These are phyloP conservation scores for Aspergillus udagawae DNA, from an alignment of 2,329 filamentous ascomycete genomes.

Conservation along the genomic window DNA sequence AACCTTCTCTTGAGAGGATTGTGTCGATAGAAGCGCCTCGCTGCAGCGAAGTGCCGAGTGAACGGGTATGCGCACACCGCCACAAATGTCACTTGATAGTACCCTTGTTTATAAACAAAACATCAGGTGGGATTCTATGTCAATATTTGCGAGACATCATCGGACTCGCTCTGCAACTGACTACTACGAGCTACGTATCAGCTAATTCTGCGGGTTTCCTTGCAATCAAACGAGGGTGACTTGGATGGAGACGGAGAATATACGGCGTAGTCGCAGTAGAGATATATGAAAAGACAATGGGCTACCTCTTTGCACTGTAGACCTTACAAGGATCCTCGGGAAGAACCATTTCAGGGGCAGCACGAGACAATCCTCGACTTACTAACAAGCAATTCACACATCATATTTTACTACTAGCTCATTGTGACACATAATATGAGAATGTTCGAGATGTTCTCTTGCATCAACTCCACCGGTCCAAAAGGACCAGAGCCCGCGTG, in stretches of 20 bases:
- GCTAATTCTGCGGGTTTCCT: background rate
- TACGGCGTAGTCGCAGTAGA: background rate
- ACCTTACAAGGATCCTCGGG: background rate
- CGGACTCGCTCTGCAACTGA: background rate
- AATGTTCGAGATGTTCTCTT: constrained; percentile 40
- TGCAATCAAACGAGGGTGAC: background rate
- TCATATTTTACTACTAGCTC: background rate
- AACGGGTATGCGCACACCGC: background rate
- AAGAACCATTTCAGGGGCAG: background rate
- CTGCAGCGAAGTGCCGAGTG: background rate
- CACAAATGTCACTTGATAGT: too few relatives aligned
- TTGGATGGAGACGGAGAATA: background rate
- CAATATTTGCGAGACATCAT: background rate
- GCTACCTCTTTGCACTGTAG: background rate
- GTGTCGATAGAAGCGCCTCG: background rate
- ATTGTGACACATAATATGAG: constrained; percentile 5
- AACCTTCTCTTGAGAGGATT: background rate
- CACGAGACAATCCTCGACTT: background rate
- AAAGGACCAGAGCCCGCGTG: constrained; percentile 15
- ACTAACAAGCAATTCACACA: background rate
- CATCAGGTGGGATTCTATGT: background rate
- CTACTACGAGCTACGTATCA: background rate
- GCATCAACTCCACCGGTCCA: constrained; percentile 32
- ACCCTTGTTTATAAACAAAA: background rate
- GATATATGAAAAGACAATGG: background rate